These are phyloP conservation scores for Podospora sp. DNA, from an alignment of 495 filamentous ascomycete species.

Conservation along the genomic window DNA sequence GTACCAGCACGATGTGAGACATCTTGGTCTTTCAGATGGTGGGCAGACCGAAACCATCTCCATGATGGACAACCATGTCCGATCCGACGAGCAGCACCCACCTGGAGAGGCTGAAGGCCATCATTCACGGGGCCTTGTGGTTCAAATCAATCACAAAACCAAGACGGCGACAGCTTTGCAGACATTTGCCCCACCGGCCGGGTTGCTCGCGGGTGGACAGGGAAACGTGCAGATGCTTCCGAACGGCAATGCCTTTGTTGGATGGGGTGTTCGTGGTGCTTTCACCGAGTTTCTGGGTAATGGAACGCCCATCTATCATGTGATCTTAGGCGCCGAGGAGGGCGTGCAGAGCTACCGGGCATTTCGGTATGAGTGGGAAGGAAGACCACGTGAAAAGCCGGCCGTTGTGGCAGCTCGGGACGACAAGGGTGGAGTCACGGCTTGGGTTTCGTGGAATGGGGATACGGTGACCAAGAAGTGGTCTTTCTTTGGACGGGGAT, in stretches of 20 bases:
- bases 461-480: conserved; percentile 1
- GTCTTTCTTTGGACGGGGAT: too few species aligned
- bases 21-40: not conserved
- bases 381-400: not conserved
- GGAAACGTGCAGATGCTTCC: not conserved
- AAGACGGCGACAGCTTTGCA: not conserved
- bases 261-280: not conserved
- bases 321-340: not conserved
- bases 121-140: not conserved
- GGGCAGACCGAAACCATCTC: not conserved
- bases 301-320: not conserved
- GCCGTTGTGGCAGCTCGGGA: not conserved
- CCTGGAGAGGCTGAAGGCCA: not conserved
- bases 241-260: not conserved
- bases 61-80: not conserved
- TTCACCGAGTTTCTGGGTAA: not conserved
- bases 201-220: not conserved
- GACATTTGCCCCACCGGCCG: not conserved
- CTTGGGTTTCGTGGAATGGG: not conserved
- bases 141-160: not conserved
- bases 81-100: not conserved
- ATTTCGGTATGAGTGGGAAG: not conserved
- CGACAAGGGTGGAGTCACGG: not conserved
- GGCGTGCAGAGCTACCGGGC: not conserved
- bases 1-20: not conserved